Percentiles rank a stretch among this genome's conserved stretches.
phyloP scores from a whole-genome alignment of 495 filamentous ascomycete species.

The Cercophora newfieldiana region DNA sequence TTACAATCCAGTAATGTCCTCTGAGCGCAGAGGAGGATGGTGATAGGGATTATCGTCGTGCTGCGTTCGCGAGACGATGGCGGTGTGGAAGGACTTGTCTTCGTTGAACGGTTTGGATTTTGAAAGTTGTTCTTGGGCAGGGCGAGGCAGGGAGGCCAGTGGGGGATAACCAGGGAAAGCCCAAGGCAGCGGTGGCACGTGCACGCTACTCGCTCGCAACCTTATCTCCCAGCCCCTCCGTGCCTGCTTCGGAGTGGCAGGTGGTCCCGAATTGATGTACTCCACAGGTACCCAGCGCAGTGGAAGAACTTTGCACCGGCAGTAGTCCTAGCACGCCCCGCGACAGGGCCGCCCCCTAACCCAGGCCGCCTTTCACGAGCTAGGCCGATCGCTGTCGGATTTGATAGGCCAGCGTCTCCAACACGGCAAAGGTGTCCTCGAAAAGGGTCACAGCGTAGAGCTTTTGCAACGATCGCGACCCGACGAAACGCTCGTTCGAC shows the following conservation, averaged over 20 bases:
- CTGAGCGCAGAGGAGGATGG: slow-evolving; percentile 29
- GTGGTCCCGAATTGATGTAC: slow-evolving; percentile 13
- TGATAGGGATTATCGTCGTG: slow-evolving; percentile 33
- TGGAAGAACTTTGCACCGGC: slow-evolving; percentile 34
- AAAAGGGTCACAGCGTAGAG: slow-evolving; percentile 10
- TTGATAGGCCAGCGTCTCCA: slow-evolving; percentile 21
- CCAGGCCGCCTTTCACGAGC: slow-evolving; percentile 17
- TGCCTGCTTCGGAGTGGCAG: slow-evolving; percentile 5
- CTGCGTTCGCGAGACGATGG: slow-evolving; percentile 33
- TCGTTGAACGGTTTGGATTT: slow-evolving; percentile 36
- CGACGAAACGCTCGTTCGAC: slow-evolving; percentile 26
- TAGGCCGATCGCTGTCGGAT: background rate
- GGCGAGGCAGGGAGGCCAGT: slow-evolving; percentile 27
- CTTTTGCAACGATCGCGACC: slow-evolving; percentile 13
- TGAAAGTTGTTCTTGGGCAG: slow-evolving; percentile 43
- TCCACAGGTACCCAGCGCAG: slow-evolving; percentile 3
- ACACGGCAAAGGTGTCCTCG: slow-evolving; percentile 34
- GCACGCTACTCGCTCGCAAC: slow-evolving; percentile 27
- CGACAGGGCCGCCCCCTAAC: background rate
- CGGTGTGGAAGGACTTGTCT: slow-evolving; percentile 38
- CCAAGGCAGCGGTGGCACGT: slow-evolving; percentile 18
- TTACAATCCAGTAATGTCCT: slow-evolving; percentile 32
- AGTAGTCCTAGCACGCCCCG: background rate
- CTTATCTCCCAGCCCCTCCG: slow-evolving; percentile 30
- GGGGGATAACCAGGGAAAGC: slow-evolving; percentile 9